phyloP scores from a whole-genome alignment of 2,329 filamentous ascomycete species.

The Ascochyta clinopodiicola region DNA sequence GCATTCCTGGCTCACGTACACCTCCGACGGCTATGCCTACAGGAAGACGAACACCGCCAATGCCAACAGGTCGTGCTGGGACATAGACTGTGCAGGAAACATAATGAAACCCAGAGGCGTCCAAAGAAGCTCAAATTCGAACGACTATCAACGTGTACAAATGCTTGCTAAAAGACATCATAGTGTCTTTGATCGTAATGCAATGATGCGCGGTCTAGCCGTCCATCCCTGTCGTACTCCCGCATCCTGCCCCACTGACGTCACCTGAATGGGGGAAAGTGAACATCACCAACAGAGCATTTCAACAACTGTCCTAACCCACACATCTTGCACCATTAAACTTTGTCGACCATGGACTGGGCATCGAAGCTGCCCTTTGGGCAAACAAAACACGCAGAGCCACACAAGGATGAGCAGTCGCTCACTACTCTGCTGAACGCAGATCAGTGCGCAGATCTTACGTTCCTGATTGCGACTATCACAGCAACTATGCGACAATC shows the following conservation, averaged over 20 bases:
- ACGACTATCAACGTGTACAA: background rate
- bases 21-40: slow-evolving; percentile 25
- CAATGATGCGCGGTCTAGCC: slow-evolving; percentile 1
- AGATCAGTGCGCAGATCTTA: slow-evolving; percentile 56
- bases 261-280: slow-evolving; percentile 11
- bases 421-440: slow-evolving; percentile 55
- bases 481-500: slow-evolving; percentile 56
- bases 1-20: slow-evolving; percentile 6
- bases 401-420: slow-evolving; percentile 41
- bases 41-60: slow-evolving; percentile 21
- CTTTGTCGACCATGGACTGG: slow-evolving; percentile 35
- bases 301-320: background rate
- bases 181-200: background rate
- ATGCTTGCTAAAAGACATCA: background rate
- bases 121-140: background rate
- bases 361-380: slow-evolving; percentile 45
- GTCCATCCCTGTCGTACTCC: slow-evolving; percentile 12
- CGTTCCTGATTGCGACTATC: slow-evolving; percentile 56
- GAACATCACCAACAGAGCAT: background rate
- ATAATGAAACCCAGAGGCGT: background rate
- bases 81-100: slow-evolving; percentile 13
- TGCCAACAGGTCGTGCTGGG: slow-evolving; percentile 15
- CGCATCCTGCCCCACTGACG: slow-evolving; percentile 17
- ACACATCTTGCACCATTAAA: background rate
- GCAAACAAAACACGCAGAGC: slow-evolving; percentile 31